Evolutionary conservation across 176 grass and related monocot species (phyloP), one percentile per base, ranked within the genome.

Genomic region (Oryza officinalis): DNA sequence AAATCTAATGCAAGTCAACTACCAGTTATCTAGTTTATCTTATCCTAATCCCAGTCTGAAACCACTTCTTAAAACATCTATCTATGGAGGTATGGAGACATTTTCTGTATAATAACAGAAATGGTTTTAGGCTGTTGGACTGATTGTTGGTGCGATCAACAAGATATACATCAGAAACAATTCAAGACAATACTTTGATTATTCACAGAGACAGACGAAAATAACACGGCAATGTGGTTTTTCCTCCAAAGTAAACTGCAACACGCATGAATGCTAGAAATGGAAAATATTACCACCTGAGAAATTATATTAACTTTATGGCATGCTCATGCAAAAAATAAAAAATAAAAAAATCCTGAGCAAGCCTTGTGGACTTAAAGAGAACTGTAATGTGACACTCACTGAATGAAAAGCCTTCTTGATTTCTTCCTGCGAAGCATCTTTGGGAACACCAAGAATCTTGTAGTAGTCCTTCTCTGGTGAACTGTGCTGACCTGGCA

Each of bases 341-440:
- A 32, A 32, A 32, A 4, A 52, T 76, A 76, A 37, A 1, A 50
- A 81, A 75, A 81, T 37, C 45, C 2, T 63, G 14, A 77, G 52
- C 28, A 20, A 89, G 37, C 64, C 17, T 80, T 32, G 3, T 27
- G 32, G 69, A 45, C 52, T 27, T 75, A 7, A 47, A 75, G 22
- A 65, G 31, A 86, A 81, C 26, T 77, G 54, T 44, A 46, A 37
- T 80, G 75, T 71, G 35, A 89, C 90, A 90, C 95, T 89, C 80
- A 98, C 95, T 67, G 84, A 86, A 83, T 89, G 90, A 93, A 95
- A 98, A 86, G 95, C 92, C 72, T 93, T 95, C 79, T 98, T 98
- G 68, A 98, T 93, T 47, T 98, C 95, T 78, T 95, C 92, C 75
- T 88, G 72, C 0, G 87, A 89, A 72, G 92, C 92, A 90, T 98